Percentiles rank a stretch among this genome's conserved stretches.
Conservation (phyloP, 1,139 yeast genomes). For the Zygoascus sp. region DNA sequence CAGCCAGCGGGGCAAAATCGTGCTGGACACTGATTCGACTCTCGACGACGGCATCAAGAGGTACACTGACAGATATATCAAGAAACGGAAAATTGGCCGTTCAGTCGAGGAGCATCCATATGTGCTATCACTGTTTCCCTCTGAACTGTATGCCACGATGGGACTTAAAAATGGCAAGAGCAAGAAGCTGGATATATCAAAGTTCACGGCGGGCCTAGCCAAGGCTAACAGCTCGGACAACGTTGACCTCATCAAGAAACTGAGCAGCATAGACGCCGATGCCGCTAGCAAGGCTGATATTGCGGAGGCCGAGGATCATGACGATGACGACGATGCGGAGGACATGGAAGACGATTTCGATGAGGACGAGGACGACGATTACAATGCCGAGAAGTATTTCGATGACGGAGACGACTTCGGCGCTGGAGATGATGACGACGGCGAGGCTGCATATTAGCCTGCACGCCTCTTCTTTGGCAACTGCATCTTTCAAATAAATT, state of each 20-base stretch:
- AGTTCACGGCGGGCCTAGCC: constrained; percentile 30
- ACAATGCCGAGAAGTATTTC: constrained; percentile 54
- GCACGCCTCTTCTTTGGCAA: neutral
- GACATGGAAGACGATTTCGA: constrained; percentile 77
- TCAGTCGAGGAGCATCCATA: constrained; percentile 84
- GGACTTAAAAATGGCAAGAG: constrained; percentile 49
- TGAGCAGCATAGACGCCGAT: constrained; percentile 21
- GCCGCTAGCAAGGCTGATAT: constrained; percentile 42
- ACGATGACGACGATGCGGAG: constrained; percentile 58
- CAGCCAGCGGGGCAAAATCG: constrained; percentile 22
- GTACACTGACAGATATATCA: constrained; percentile 43
- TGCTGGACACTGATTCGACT: constrained; percentile 29
- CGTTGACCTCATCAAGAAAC: constrained; percentile 37
- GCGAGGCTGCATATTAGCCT: constrained; percentile 61
- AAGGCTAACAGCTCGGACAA: constrained; percentile 50
- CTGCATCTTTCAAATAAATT: neutral
- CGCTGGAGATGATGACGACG: constrained; percentile 50
- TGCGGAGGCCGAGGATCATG: constrained; percentile 44
- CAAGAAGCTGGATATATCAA: constrained; percentile 29
- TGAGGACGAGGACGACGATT: constrained; percentile 73
- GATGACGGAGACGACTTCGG: constrained; percentile 46
- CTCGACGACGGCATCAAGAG: constrained; percentile 35
- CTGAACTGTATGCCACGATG: constrained; percentile 71
- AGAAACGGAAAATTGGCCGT: constrained; percentile 68
- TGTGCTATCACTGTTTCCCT: constrained; percentile 56